Evolutionary conservation across 768 basidiomycete genomes (phyloP).

Genomic region (Solioccasus polychromus): DNA sequence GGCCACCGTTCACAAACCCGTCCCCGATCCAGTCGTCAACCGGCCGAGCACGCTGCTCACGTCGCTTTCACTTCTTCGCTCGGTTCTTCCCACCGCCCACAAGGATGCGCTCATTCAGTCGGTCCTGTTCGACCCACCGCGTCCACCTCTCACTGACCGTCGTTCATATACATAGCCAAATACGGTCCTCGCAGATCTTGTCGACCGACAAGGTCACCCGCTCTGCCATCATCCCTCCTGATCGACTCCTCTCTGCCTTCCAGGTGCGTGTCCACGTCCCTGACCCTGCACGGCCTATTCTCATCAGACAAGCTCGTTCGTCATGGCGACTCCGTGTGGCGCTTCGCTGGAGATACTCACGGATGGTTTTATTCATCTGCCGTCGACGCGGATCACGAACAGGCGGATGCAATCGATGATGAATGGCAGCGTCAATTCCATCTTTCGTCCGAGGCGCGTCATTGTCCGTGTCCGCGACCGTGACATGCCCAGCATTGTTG

Average conservation of each 20-base stretch:
- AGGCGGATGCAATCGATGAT: not conserved
- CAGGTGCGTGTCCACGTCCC: slow-evolving; percentile 34
- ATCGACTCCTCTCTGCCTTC: slow-evolving; percentile 44
- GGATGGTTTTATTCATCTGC: slow-evolving; percentile 50
- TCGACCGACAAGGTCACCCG: slow-evolving; percentile 34
- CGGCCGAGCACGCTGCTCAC: not conserved
- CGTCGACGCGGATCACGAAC: slow-evolving; percentile 7
- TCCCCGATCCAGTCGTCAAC: not conserved
- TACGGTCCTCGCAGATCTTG: slow-evolving; percentile 39
- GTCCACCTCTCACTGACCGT: not conserved
- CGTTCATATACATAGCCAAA: slow-evolving; percentile 32
- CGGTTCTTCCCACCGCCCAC: slow-evolving; percentile 11
- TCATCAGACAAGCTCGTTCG: slow-evolving; percentile 30
- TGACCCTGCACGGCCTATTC: not conserved
- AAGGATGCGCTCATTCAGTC: slow-evolving; percentile 30
- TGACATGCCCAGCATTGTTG: not conserved
- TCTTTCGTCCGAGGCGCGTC: slow-evolving; percentile 29
- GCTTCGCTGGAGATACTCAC: slow-evolving; percentile 48
- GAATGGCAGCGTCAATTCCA: slow-evolving; percentile 44
- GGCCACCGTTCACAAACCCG: not conserved
- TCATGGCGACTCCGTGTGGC: slow-evolving; percentile 31
- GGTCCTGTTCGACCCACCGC: not conserved
- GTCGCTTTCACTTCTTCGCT: slow-evolving; percentile 16
- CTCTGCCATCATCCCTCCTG: slow-evolving; percentile 20
- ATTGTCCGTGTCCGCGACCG: not conserved